These are phyloP conservation scores for Trichoderma pleuroti DNA, from an alignment of 2,329 filamentous ascomycete genomes.

Conservation along the genomic window DNA sequence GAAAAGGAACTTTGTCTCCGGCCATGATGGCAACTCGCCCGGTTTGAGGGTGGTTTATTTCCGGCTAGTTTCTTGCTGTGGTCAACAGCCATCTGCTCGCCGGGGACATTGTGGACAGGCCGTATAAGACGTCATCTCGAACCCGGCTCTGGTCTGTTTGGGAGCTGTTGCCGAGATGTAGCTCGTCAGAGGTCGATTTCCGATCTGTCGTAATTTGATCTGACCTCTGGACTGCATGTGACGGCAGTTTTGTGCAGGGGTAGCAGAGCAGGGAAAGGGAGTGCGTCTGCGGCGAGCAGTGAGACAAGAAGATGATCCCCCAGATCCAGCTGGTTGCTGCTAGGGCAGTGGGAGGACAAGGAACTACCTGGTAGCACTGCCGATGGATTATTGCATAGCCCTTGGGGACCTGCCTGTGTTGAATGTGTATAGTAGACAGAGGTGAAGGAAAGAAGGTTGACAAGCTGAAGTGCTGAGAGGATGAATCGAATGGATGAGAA, in stretches of 20 bases:
- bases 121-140: background rate
- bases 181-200: background rate
- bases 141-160: background rate
- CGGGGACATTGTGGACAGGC: background rate
- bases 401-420: background rate
- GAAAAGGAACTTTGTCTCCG: background rate
- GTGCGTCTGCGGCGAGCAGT: background rate
- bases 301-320: background rate
- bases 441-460: background rate
- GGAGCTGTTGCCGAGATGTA: background rate
- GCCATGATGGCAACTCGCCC: background rate
- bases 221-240: background rate
- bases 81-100: background rate
- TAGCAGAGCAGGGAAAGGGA: background rate
- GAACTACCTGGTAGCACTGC: background rate
- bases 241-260: background rate
- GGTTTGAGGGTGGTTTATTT: background rate
- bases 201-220: background rate
- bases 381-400: background rate
- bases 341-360: background rate
- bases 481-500: background rate
- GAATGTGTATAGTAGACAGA: background rate
- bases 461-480: background rate
- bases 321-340: background rate
- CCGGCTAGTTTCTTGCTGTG: background rate